Base-by-base conservation (phyloP, 2,329 filamentous ascomycete species). In the Cladosporium oxysporum region DNA sequence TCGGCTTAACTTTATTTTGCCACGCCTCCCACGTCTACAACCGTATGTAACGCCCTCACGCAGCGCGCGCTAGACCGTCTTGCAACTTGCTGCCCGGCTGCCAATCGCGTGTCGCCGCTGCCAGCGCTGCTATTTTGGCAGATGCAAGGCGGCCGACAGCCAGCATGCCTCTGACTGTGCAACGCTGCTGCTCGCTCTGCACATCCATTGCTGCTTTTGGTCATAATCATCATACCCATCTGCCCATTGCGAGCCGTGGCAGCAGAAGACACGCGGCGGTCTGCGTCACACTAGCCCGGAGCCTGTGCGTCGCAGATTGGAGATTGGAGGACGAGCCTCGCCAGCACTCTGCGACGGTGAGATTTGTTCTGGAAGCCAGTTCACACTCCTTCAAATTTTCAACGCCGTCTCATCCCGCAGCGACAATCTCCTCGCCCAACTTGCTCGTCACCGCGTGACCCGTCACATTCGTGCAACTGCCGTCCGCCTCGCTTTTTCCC, bases 201-300 rank as follows among this genome's bases (percentile, higher is more conserved):
- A 21, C 53, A 58, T 31, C 31, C 41, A 47, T 47, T n/a, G 4
- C 41, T 47, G n/a, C 41, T 47, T 47, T 47, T 3, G 41, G 41
- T 4, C 41, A 47, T 23, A 47, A 47, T 47, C 41, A 47, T 47
- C 53, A 58, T 58, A 3, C 3, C 10, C 53, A 35, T n/a, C 29
- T 35, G 29, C 33, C 31, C 53, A 21, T 33, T n/a, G n/a, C 33
- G 29, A 41, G 52, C 52, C 26, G 52, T 33, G 28, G 35, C 58
- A 23, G 57, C 41, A 52, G 28, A 12, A 26, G 31, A 62, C 61
- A 55, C 50, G 61, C 61, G 61, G 61, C 61, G 61, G 26, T 52
- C n/a, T 63, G 61, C 61, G 61, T 63, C 61, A 63, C 61, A 63
- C 61, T 57, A 63, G 50, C 59, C 26, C 44, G 47, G 16, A 50